These are phyloP conservation scores for Pythium aristosporum DNA, from an alignment of 352 stramenopile species.

Conservation along the genomic window DNA sequence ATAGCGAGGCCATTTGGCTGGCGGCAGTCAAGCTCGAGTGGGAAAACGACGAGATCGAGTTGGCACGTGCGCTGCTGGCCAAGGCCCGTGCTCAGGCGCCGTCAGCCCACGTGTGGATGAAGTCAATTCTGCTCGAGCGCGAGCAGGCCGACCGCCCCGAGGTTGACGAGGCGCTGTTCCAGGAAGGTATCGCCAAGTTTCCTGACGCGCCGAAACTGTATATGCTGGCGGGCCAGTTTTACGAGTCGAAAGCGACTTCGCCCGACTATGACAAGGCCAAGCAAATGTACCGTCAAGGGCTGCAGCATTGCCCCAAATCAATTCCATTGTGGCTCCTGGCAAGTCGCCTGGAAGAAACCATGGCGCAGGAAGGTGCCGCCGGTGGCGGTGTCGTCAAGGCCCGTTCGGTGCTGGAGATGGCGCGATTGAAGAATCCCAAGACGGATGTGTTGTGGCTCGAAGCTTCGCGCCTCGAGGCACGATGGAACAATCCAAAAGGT, in stretches of 20 bases:
- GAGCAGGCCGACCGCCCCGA: conserved; percentile 66
- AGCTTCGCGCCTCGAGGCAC: conserved; percentile 92
- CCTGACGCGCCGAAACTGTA: conserved; percentile 94
- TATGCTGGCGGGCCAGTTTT: conserved; percentile 98
- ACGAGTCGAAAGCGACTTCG: conserved; percentile 49
- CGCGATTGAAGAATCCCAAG: conserved; percentile 94
- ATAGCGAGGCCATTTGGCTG: conserved; percentile 95
- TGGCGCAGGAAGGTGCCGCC: conserved; percentile 27
- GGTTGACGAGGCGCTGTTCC: conserved; percentile 84
- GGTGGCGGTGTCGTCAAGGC: conserved; percentile 92
- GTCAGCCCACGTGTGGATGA: conserved; percentile 96
- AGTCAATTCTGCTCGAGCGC: conserved; percentile 96
- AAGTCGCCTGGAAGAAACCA: conserved; percentile 92
- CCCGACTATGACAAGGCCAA: conserved; percentile 76
- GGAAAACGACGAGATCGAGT: conserved; percentile 97
- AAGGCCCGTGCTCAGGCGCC: conserved; percentile 82
- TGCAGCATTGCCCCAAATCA: conserved; percentile 92
- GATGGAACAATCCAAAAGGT: conserved; percentile 91
- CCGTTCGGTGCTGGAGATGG: conserved; percentile 95
- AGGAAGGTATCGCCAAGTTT: conserved; percentile 90
- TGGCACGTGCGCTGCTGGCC: conserved; percentile 81
- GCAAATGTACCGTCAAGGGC: conserved; percentile 91
- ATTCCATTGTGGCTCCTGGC: conserved; percentile 94
- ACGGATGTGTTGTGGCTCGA: conserved; percentile 96
- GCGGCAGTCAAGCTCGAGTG: conserved; percentile 98